Base-by-base conservation (phyloP, 2,329 filamentous ascomycete genomes). In the Microsporum audouinii region DNA sequence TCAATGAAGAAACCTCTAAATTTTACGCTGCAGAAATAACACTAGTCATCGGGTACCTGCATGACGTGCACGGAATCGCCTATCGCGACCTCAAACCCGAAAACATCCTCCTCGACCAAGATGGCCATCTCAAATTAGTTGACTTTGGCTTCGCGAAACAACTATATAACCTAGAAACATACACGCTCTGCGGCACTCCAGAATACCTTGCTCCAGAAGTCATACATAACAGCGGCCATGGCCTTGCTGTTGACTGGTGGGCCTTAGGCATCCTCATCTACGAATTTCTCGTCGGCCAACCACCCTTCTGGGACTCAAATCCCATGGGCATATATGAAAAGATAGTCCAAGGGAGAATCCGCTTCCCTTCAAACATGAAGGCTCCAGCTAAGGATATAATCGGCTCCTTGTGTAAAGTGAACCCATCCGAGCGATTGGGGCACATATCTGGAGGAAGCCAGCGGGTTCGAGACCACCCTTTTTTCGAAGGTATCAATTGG, bases 131-230 rank as follows among this genome's bases (percentile, higher is more conserved):
- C 59, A 86, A 85, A 71, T 76, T 86, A 51, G 84, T 86, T 7
- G 84, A 87, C 69, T 87, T 87, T 72, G 84, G 84, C 1, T 86
- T 87, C 67, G 84, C 84, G 27, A 87, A 87, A 75, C 82, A 84
- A 69, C 79, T 86, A 43, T 79, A 68, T 57, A 71, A 73, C 51
- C 72, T 70, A 41, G 83, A 85, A 70, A 87, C 84, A 36, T 86
- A 86, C 68, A 87, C 84, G 3, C 76, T 86, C 38, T 86, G 84
- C 68, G 84, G 84, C 43, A 87, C 84, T 7, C 84, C 84, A 41
- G 84, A 87, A 67, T 87, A 87, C 69, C 79, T 87, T 23, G 84
- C 84, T 2, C 84, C 84, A 23, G 84, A 87, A 71, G 84, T 86
- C 51, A 86, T 87, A 64, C 78, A 83, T 62, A 86, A 86, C 71